Evolutionary conservation across 2,329 filamentous ascomycete genomes (phyloP), one percentile per base, ranked within the genome.

Genomic region (Aspergillus sp.): DNA sequence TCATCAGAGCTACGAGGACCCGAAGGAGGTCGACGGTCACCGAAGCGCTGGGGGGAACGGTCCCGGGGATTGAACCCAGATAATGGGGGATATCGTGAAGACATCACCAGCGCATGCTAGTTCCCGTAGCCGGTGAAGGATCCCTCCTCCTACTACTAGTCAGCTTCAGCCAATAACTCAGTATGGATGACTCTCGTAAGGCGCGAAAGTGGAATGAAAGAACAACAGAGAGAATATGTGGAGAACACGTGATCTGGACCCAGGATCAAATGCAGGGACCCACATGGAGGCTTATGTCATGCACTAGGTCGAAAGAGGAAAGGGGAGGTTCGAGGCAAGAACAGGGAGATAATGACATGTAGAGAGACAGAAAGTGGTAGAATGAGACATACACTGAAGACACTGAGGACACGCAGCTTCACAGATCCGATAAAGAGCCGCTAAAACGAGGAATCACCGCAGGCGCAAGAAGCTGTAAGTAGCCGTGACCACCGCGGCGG

Each of bases 21-120:
- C 45, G 70, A 67, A 30, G 78, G 75, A 44, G 84, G 81, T 48
- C 88, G 81, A 52, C 85, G 79, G 63, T 90, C 86, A 54, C 77
- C 76, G 59, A 88, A 88, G 50, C 83, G 79, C 56, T 82, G 81
- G 44, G 84, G 83, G 22, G 84, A 88, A 56, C 86, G 78, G 60
- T 88, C 84, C 61, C 84, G 76, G 52, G 80, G 76, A 56, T 66
- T 58, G 78, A 85, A 63, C 82, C 78, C 54, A 81, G 85, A 68
- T 76, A 80, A 63, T 76, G 79, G 62, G 64, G 77, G 74, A 62
- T 84, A 81, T 69, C 83, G 83, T 60, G 81, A 78, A 57, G 79
- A 76, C 63, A 74, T 73, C 58, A 67, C 65, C 62, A 62, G 59
- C 55, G 61, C 66, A 69, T 69, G 62, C 66, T 69, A 64, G 51